phyloP scores from a whole-genome alignment of 495 filamentous ascomycete genomes.

The Penicillium chermesinum region DNA sequence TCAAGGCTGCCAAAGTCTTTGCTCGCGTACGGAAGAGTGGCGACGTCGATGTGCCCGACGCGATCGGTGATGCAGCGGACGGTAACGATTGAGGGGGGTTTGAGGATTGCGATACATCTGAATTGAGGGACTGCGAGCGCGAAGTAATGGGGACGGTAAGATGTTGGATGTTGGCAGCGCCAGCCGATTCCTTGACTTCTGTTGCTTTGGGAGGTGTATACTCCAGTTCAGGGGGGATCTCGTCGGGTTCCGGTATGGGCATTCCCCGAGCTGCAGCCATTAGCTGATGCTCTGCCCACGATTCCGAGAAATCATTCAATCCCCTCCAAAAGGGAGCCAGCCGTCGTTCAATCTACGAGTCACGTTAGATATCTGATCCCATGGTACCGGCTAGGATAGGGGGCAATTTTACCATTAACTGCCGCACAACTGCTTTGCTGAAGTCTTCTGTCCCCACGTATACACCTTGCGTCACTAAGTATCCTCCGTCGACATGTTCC shows the following conservation, averaged over 20 bases:
- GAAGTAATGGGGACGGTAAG: slow-evolving; percentile 73
- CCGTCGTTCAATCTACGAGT: slow-evolving; percentile 74
- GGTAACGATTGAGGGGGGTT: slow-evolving; percentile 46
- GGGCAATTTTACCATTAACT: slow-evolving; percentile 68
- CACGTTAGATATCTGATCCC: slow-evolving; percentile 11
- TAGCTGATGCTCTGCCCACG: slow-evolving; percentile 91
- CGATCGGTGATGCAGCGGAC: slow-evolving; percentile 47
- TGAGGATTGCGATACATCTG: slow-evolving; percentile 53
- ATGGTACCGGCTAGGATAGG: not conserved
- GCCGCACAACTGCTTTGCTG: slow-evolving; percentile 82
- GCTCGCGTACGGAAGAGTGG: slow-evolving; percentile 62
- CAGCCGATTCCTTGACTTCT: slow-evolving; percentile 32
- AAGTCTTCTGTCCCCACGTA: slow-evolving; percentile 93
- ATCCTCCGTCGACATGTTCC: slow-evolving; percentile 91
- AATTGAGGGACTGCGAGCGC: slow-evolving; percentile 68
- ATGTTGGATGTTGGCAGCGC: slow-evolving; percentile 50
- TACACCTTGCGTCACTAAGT: slow-evolving; percentile 86
- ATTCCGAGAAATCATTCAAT: slow-evolving; percentile 78
- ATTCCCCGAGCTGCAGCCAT: slow-evolving; percentile 85
- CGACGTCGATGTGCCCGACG: slow-evolving; percentile 56
- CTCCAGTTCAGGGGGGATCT: slow-evolving; percentile 66
- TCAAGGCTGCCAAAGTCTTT: slow-evolving; percentile 82
- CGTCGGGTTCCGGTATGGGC: slow-evolving; percentile 76
- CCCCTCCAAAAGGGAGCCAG: slow-evolving; percentile 95
- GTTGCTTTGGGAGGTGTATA: slow-evolving; percentile 38